Conservation (phyloP, 1,284 basidiomycete genomes). For the Ustilago nuda region DNA sequence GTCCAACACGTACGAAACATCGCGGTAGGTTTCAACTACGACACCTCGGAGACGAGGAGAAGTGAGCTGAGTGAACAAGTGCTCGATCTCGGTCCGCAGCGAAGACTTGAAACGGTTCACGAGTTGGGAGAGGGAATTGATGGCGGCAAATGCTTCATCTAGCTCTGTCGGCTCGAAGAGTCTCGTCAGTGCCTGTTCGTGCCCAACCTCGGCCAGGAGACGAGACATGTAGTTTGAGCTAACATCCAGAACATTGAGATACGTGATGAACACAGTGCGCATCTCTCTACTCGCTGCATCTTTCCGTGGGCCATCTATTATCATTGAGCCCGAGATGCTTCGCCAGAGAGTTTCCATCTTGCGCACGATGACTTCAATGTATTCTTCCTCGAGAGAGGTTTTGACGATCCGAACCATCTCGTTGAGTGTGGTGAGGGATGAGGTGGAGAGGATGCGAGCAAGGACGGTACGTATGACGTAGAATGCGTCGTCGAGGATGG, state of each 20-base stretch:
- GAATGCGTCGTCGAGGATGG: constrained; percentile 67
- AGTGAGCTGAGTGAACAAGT: constrained; percentile 91
- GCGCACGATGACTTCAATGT: constrained; percentile 62
- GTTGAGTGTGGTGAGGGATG: constrained; percentile 43
- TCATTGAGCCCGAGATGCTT: constrained; percentile 52
- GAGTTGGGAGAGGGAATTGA: constrained; percentile 18
- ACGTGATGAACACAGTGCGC: constrained; percentile 58
- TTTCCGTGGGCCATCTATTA: constrained; percentile 66
- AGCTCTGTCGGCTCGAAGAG: constrained; percentile 29
- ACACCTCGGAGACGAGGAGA: constrained; percentile 85
- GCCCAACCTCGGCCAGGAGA: constrained; percentile 52
- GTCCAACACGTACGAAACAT: constrained; percentile 83
- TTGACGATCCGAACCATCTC: constrained; percentile 45
- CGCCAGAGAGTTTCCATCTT: constrained; percentile 64
- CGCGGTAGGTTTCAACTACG: constrained; percentile 87
- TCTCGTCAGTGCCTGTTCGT: constrained; percentile 34
- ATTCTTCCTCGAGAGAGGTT: constrained; percentile 59
- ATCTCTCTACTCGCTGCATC: constrained; percentile 66
- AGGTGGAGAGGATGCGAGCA: constrained; percentile 59
- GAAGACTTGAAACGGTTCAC: constrained; percentile 39
- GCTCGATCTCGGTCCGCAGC: constrained; percentile 83
- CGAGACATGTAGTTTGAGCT: constrained; percentile 61
- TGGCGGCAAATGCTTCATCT: constrained; percentile 23
- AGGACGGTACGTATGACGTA: constrained; percentile 65
- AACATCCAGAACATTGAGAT: constrained; percentile 64